These are phyloP conservation scores for Rhamnella rubrinervis DNA, from an alignment of 331 rosid genomes.

Conservation along the genomic window DNA sequence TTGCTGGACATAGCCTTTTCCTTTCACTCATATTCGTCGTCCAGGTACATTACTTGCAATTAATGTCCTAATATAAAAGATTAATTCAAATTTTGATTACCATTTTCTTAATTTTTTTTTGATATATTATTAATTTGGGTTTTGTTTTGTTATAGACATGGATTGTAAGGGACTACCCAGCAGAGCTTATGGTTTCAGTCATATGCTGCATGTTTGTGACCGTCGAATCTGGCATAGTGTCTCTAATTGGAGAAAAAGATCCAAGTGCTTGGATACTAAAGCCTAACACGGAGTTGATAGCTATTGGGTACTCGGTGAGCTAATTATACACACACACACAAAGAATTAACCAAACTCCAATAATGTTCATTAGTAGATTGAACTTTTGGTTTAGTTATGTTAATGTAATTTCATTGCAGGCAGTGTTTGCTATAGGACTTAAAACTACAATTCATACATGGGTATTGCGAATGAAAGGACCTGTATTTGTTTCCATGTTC, in stretches of 20 bases:
- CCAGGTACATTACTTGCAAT: slow-evolving; percentile 19
- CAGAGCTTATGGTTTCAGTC: slow-evolving; percentile 48
- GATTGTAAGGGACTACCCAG: slow-evolving; percentile 37
- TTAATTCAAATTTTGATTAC: no score
- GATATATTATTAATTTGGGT: no score
- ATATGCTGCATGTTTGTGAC: slow-evolving; percentile 47
- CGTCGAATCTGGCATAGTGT: slow-evolving; percentile 44
- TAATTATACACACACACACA: no score
- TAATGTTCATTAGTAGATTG: no score
- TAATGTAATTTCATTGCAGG: slow-evolving; percentile 6
- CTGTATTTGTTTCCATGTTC: slow-evolving; percentile 45
- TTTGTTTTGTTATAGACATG: not conserved
- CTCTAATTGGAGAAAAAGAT: slow-evolving; percentile 50
- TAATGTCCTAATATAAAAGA: no score
- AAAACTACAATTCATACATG: slow-evolving; percentile 27
- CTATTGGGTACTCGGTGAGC: slow-evolving; percentile 57
- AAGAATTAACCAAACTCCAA: no score
- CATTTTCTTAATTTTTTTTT: no score
- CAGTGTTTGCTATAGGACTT: slow-evolving; percentile 8
- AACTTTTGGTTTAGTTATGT: not conserved
- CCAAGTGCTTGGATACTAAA: slow-evolving; percentile 50
- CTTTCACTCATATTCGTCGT: slow-evolving; percentile 33
- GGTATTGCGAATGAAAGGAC: slow-evolving; percentile 42
- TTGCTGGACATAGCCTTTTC: slow-evolving; percentile 21
- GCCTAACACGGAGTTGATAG: slow-evolving; percentile 37